Conservation (phyloP, 768 basidiomycete genomes). For the Calocybe indica region DNA sequence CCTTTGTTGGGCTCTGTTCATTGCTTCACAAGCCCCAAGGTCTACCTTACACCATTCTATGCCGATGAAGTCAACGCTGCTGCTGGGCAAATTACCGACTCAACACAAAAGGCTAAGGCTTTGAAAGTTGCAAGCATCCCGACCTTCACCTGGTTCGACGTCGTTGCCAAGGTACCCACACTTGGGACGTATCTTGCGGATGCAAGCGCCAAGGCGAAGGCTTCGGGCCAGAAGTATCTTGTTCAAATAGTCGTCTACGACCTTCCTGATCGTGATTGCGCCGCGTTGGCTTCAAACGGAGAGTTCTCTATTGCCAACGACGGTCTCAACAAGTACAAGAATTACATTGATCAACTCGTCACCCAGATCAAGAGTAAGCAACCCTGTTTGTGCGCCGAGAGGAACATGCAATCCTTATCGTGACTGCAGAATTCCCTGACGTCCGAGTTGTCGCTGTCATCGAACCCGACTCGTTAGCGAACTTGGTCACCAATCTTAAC, state of each 20-base stretch:
- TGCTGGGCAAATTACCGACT: slow-evolving; percentile 39
- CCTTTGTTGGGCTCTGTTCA: background rate
- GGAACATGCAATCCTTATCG: slow-evolving; percentile 1
- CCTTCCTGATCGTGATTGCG: slow-evolving; percentile 62
- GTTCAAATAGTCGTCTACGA: slow-evolving; percentile 54
- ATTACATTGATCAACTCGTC: slow-evolving; percentile 59
- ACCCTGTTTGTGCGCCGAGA: background rate
- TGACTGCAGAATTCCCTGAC: slow-evolving; percentile 41
- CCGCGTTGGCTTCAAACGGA: slow-evolving; percentile 60
- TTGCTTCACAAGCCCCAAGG: slow-evolving; percentile 17
- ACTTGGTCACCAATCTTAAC: slow-evolving; percentile 63
- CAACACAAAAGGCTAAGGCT: slow-evolving; percentile 46
- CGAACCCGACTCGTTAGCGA: slow-evolving; percentile 64
- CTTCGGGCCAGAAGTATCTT: slow-evolving; percentile 40
- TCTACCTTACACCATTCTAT: slow-evolving; percentile 52
- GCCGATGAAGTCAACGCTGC: slow-evolving; percentile 47
- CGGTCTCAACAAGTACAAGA: slow-evolving; percentile 48
- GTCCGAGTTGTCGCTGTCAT: slow-evolving; percentile 61
- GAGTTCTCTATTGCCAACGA: slow-evolving; percentile 55
- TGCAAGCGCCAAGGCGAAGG: slow-evolving; percentile 38
- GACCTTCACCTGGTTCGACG: slow-evolving; percentile 59
- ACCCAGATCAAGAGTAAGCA: slow-evolving; percentile 45
- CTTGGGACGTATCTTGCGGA: slow-evolving; percentile 54
- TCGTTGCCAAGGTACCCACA: slow-evolving; percentile 45
- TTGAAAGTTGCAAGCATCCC: slow-evolving; percentile 49